Evolutionary conservation across 495 filamentous ascomycete species (phyloP), one percentile per base, ranked within the genome.

Genomic region (Penicillium malachiteum): DNA sequence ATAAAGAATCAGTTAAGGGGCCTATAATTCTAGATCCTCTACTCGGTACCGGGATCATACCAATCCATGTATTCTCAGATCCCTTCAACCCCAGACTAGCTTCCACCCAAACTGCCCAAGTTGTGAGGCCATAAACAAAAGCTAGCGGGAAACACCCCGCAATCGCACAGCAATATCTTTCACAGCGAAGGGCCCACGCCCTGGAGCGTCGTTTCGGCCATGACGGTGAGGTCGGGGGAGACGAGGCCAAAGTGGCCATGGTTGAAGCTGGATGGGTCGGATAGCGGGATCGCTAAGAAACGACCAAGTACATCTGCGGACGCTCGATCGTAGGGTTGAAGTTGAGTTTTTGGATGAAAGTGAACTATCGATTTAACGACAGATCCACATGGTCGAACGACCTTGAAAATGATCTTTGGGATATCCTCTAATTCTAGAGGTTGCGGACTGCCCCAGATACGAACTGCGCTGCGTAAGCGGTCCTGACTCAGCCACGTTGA

Each of bases 91-190:
- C 87, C 38, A 96, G 87, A 55, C 79, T 86, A 35, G 87, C 81
- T 63, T 93, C 84, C 16, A 96, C 92, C 77, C 88, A 97, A 34
- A 88, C 83, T 2, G 92, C 91, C 94, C 94, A 98, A 5, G 84
- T 88, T 6, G 89, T 95, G 50, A 96, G 63, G 37, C 88, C 82
- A 64, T 96, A 97, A 54, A 98, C 89, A 70, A 98, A 96, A 38
- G 74, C 73, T 1, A 98, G 79, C 9, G 94, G 94, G 59, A 97
- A 92, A 69, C 92, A 96, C n/a, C 84, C 87, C 34, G 86, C 78
- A 13, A 82, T 81, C 11, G 78, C 75, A 69, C 94, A 97, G 74
- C 90, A 96, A 70, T 82, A 84, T 33, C 92, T 89, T 75, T 97
- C 92, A 63, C 88, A 81, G 63, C 81, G 84, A 42, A 90, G 82